Evolutionary conservation across 1,284 basidiomycete genomes (phyloP).

Genomic region (Papiliotrema laurentii): DNA sequence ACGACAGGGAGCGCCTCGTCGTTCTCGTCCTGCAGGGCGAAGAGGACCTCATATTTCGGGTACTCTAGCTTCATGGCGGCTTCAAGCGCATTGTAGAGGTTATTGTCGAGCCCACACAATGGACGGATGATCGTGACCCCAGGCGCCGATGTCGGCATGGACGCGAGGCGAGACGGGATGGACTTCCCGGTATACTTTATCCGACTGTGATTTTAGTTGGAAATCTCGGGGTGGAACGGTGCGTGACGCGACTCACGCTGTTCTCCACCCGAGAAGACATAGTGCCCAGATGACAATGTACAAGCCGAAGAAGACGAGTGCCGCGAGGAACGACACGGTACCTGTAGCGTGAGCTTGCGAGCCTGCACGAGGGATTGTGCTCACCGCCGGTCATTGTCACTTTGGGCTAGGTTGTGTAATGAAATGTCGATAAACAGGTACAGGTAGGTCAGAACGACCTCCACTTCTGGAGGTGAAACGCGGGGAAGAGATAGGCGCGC

Average conservation of each 20-base stretch:
- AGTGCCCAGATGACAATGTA: constrained; percentile 70
- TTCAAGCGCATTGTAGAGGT: constrained; percentile 88
- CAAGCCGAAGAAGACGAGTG: constrained; percentile 60
- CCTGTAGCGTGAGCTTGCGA: background rate
- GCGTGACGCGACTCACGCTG: constrained; percentile 66
- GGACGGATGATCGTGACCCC: constrained; percentile 89
- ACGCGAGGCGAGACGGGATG: constrained; percentile 57
- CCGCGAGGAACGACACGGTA: constrained; percentile 31
- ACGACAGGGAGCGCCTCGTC: constrained; percentile 81
- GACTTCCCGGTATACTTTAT: constrained; percentile 61
- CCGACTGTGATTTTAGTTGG: constrained; percentile 40
- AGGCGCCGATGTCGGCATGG: constrained; percentile 58
- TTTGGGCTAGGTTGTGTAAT: no score
- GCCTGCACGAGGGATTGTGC: no score
- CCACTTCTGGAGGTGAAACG: no score
- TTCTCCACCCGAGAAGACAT: constrained; percentile 67
- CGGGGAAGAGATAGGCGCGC: no score
- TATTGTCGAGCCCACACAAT: constrained; percentile 84
- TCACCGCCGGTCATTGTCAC: no score
- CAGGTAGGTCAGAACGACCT: no score
- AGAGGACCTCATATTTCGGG: constrained; percentile 78
- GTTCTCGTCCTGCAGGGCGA: constrained; percentile 72
- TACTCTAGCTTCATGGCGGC: constrained; percentile 86
- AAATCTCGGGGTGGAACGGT: background rate
- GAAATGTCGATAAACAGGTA: no score